These are phyloP conservation scores for Fonsecaea monophora DNA, from an alignment of 2,329 filamentous ascomycete species.

Conservation along the genomic window DNA sequence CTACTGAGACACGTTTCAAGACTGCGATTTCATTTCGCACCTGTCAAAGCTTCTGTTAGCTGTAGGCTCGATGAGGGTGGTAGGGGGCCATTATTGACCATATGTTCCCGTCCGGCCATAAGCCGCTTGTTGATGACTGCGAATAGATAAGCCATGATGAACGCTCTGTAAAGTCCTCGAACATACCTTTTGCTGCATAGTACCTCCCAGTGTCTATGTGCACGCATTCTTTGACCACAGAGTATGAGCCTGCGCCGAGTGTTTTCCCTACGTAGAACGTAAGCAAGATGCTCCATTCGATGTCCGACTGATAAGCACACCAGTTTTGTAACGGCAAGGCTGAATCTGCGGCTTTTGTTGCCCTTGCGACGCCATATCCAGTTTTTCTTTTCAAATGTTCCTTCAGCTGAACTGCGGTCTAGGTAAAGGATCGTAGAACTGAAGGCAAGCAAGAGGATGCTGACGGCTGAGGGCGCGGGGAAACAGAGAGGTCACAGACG, in stretches of 20 bases:
- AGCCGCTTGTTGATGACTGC: constrained; percentile 94
- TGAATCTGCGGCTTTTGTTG: constrained; percentile 71
- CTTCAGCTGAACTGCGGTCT: not conserved
- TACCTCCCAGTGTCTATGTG: constrained; percentile 97
- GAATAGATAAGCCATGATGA: constrained; percentile 10
- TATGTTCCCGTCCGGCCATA: constrained; percentile 97
- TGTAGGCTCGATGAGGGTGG: constrained; percentile 20
- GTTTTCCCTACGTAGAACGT: constrained; percentile 71
- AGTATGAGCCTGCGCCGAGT: constrained; percentile 93
- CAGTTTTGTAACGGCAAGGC: constrained; percentile 97
- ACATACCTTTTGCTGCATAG: constrained; percentile 82
- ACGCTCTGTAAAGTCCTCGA: not conserved
- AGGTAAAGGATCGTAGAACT: not conserved
- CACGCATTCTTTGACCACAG: constrained; percentile 97
- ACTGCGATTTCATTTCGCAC: constrained; percentile 98
- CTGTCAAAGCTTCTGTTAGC: constrained; percentile 53
- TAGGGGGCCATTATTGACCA: constrained; percentile 64
- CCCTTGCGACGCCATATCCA: constrained; percentile 12
- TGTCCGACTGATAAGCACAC: constrained; percentile 15
- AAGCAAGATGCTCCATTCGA: constrained; percentile 14
- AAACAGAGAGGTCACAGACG: not conserved
- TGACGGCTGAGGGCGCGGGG: not conserved
- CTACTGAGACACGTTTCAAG: constrained; percentile 97
- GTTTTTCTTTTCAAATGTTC: not conserved
- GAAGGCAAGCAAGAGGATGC: constrained; percentile 8